phyloP scores from a whole-genome alignment of 495 filamentous ascomycete species.

The Hypomontagnella monticulosa region DNA sequence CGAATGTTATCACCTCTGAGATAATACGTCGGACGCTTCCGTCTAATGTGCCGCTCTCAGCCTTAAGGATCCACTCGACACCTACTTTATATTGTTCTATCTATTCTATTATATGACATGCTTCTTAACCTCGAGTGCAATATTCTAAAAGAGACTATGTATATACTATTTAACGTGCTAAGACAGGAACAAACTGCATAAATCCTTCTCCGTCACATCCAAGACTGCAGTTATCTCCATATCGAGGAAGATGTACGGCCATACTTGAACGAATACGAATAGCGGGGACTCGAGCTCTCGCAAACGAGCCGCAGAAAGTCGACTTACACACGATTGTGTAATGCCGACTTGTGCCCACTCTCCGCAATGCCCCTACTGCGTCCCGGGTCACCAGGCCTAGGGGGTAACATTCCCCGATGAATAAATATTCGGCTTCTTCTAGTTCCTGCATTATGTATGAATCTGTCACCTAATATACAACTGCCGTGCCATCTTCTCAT shows the following conservation, averaged over 20 bases:
- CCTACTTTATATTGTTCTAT: no score
- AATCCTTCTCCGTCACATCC: not conserved
- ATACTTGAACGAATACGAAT: conserved; percentile 38
- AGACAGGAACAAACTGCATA: not conserved
- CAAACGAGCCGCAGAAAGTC: not conserved
- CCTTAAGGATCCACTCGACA: no score
- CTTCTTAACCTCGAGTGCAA: no score
- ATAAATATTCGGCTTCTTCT: conserved; percentile 17
- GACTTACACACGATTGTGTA: conserved; percentile 25
- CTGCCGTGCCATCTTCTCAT: conserved; percentile 22
- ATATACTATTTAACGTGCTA: no score
- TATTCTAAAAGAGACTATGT: no score
- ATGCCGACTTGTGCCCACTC: conserved; percentile 15
- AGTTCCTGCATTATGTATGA: conserved; percentile 31
- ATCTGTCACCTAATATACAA: conserved; percentile 30
- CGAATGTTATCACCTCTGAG: conserved; percentile 2
- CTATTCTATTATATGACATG: no score
- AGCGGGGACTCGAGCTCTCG: conserved; percentile 5
- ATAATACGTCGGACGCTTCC: not conserved
- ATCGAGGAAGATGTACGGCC: conserved; percentile 3
- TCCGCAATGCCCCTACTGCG: conserved; percentile 24
- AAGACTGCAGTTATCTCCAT: not conserved
- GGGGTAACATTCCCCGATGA: conserved; percentile 35
- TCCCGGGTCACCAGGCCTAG: conserved; percentile 31
- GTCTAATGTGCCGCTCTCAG: no score